phyloP scores from a whole-genome alignment of 371 early-diverging fungal species.

The Umbelopsis sp. region DNA sequence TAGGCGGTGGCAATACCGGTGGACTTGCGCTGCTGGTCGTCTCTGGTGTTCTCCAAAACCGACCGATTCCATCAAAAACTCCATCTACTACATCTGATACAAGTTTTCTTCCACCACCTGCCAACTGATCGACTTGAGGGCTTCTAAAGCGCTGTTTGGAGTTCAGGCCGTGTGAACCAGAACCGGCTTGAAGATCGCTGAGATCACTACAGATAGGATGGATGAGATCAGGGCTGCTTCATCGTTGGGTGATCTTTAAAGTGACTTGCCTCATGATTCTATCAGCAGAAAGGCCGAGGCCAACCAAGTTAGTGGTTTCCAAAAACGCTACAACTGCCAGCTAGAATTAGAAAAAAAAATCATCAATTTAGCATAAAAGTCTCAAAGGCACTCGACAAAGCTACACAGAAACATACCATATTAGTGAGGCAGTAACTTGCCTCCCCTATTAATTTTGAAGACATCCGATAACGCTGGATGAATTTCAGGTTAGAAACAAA shows the following conservation, averaged over 20 bases:
- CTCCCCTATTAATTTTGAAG: slow-evolving; percentile 49
- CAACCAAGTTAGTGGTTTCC: slow-evolving; percentile 50
- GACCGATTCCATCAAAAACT: slow-evolving; percentile 50
- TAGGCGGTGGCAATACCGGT: neutral
- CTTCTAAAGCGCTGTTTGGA: neutral
- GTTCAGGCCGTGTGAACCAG: neutral
- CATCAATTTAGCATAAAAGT: neutral
- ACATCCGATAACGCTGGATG: slow-evolving; percentile 56
- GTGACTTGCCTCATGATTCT: slow-evolving; percentile 37
- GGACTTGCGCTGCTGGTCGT: neutral
- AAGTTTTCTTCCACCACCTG: slow-evolving; percentile 36
- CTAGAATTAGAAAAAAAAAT: slow-evolving; percentile 19
- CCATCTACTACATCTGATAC: slow-evolving; percentile 49
- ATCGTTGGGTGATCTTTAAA: neutral
- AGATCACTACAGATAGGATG: slow-evolving; percentile 4
- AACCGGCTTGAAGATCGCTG: slow-evolving; percentile 2
- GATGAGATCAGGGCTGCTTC: neutral
- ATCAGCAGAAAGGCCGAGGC: slow-evolving; percentile 52
- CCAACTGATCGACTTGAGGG: slow-evolving; percentile 10
- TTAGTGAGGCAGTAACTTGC: slow-evolving; percentile 53
- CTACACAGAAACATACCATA: slow-evolving; percentile 25
- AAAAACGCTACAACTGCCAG: slow-evolving; percentile 51
- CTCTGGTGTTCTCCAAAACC: slow-evolving; percentile 43
- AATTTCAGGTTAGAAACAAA: slow-evolving; percentile 65
- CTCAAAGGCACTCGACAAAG: neutral